A percentile compares a stretch with the other conserved stretches of the same genome.
These are phyloP conservation scores for Mycena epipterygia DNA, from an alignment of 768 basidiomycete species.

Conservation along the genomic window DNA sequence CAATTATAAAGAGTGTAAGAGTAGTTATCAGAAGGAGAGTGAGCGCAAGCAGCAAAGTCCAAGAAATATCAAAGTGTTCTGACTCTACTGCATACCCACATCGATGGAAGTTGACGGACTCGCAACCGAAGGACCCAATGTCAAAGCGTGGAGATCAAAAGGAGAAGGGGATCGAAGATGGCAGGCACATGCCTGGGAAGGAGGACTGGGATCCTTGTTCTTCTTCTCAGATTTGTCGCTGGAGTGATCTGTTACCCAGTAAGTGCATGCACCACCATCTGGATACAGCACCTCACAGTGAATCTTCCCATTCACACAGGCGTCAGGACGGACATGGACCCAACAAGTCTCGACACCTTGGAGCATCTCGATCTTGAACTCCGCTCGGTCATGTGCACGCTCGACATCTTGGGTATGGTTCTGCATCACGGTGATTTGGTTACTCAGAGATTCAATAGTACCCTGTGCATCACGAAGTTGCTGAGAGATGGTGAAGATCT, in stretches of 20 bases:
- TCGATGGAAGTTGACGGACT: not conserved
- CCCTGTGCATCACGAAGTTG: conserved; percentile 21
- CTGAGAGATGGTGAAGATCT: conserved; percentile 3
- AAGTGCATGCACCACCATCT: conserved; percentile 10
- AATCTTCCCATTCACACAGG: not conserved
- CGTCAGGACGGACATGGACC: not conserved
- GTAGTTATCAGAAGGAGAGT: not conserved
- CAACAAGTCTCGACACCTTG: not conserved
- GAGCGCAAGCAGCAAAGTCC: not conserved
- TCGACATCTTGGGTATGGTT: conserved; percentile 15
- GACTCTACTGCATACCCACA: conserved; percentile 7
- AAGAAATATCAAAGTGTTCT: conserved; percentile 4
- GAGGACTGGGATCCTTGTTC: conserved; percentile 6
- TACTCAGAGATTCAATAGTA: conserved; percentile 16
- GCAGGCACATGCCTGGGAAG: not conserved
- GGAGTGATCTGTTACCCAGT: conserved; percentile 10
- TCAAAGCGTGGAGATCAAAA: not conserved
- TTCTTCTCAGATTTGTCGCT: conserved; percentile 1
- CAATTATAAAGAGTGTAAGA: conserved; percentile 6
- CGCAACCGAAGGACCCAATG: not conserved
- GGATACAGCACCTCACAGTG: conserved; percentile 20
- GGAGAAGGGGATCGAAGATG: not conserved
- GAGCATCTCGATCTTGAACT: conserved; percentile 24
- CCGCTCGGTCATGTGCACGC: conserved; percentile 28
- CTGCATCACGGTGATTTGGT: not conserved